Base-by-base conservation (phyloP, 805 yeast genomes). In the Isabelozyma heimii region DNA sequence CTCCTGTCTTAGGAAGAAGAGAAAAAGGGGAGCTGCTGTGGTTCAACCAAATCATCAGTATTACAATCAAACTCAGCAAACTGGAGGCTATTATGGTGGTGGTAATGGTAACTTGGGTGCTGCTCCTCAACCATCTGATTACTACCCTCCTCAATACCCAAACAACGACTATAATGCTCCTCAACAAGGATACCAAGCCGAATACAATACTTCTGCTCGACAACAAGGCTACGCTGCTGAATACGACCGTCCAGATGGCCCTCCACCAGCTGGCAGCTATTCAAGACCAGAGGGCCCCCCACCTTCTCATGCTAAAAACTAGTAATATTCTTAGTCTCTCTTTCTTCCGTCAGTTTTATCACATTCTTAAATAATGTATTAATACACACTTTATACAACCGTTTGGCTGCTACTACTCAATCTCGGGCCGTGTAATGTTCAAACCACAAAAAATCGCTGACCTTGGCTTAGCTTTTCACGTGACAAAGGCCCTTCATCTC, bases 221-320 rank as follows among this genome's bases (percentile, higher is more conserved):
- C 45, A 44, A 13, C 45, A 47, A 39, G 43, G 41, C 5, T 16
- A 43, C 33, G 33, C 47, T 27, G 45, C 20, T 6, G 51, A 38
- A 35, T 47, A 40, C 20, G 35, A 30, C 35, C 10, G 17, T 8
- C 40, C 17, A 1, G 40, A 37, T 12, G 47, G 50, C n/a, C 50
- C 49, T 16, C 47, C 28, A 8, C 49, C 49, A 12, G 45, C 37
- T 17, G 43, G 43, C 5, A n/a, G 20, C 10, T 53, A 48, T 37
- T 42, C 44, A 16, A 49, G 54, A 28, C 60, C 60, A 12, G 48
- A 43, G 2, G 59, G 60, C 12, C 60, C 60, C 9, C 60, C 60
- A 7, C 60, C 59, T 15, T 50, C 59, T 4, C 54, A 55, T 38
- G 35, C 12, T 9, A 42, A 42, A 27, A 14, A 4, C 40, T 37